Conservation (phyloP, 106 monocot genomes). For the Platanthera zijinensis region DNA sequence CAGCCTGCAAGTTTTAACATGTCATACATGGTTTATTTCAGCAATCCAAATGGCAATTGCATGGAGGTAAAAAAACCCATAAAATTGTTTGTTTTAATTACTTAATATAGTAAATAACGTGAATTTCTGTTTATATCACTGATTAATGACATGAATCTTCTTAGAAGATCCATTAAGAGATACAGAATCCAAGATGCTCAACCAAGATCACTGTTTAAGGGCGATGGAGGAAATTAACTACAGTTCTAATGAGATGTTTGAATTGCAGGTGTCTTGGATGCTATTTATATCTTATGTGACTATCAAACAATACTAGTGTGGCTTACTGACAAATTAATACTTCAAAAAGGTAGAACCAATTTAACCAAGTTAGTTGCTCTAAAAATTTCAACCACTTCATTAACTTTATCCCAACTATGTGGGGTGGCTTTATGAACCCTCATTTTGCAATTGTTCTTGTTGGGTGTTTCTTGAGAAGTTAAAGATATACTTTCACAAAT, state of each 20-base stretch:
- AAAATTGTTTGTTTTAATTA: background rate
- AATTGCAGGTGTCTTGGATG: background rate
- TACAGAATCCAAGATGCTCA: background rate
- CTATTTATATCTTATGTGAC: background rate
- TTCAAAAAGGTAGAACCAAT: background rate
- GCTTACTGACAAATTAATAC: background rate
- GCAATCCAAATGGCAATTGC: background rate
- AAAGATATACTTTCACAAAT: too few species aligned
- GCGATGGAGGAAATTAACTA: background rate
- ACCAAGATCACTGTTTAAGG: background rate
- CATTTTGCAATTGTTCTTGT: too few species aligned
- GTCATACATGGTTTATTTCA: background rate
- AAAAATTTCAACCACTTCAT: background rate
- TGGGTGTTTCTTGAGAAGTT: too few species aligned
- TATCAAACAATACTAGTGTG: background rate
- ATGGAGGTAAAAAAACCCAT: background rate
- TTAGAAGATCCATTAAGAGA: background rate
- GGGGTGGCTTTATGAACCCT: too few species aligned
- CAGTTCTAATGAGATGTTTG: background rate
- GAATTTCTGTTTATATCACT: background rate
- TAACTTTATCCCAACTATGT: too few species aligned
- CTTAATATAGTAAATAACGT: background rate
- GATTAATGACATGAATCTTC: background rate
- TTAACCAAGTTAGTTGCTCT: background rate
- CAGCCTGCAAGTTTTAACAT: slow-evolving; percentile 33